phyloP scores from a whole-genome alignment of 1,284 basidiomycete genomes.

The Rhodotorula sp. region DNA sequence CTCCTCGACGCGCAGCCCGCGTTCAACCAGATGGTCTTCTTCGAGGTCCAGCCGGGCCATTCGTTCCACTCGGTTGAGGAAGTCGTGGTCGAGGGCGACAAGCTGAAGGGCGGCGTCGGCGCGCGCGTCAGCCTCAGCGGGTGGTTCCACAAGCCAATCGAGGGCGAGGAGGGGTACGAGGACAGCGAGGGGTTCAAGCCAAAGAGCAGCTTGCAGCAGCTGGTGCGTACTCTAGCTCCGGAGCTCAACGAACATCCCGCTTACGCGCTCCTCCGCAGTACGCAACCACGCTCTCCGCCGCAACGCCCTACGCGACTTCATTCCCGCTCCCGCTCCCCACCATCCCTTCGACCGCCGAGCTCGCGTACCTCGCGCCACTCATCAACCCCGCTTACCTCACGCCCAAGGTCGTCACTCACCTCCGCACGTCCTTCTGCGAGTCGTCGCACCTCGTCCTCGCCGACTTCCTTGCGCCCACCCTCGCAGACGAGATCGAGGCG shows the following conservation, averaged over 20 bases:
- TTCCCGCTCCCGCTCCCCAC: slow-evolving; percentile 35
- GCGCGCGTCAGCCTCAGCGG: slow-evolving; percentile 78
- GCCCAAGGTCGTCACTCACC: slow-evolving; percentile 73
- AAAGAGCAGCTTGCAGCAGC: slow-evolving; percentile 65
- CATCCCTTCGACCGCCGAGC: slow-evolving; percentile 35
- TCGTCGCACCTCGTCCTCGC: slow-evolving; percentile 91
- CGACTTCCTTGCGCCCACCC: slow-evolving; percentile 70
- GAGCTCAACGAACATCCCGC: too few species aligned
- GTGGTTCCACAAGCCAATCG: slow-evolving; percentile 90
- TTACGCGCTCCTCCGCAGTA: slow-evolving; percentile 15
- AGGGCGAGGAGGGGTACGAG: slow-evolving; percentile 85
- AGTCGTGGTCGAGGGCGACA: slow-evolving; percentile 74
- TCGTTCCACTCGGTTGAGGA: slow-evolving; percentile 98
- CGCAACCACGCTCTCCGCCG: slow-evolving; percentile 35
- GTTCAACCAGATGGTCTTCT: slow-evolving; percentile 98
- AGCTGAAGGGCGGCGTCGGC: slow-evolving; percentile 67
- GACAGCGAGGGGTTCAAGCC: slow-evolving; percentile 64
- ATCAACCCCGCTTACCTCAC: slow-evolving; percentile 90
- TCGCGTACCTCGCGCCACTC: slow-evolving; percentile 58
- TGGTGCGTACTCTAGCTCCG: too few species aligned
- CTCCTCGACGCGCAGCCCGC: slow-evolving; percentile 57
- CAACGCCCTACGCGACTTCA: slow-evolving; percentile 17
- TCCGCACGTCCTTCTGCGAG: slow-evolving; percentile 78
- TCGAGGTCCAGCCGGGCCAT: slow-evolving; percentile 72
- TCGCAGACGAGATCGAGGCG: slow-evolving; percentile 67